Conservation (phyloP, 805 yeast species). For the Yarrowia porcina region DNA sequence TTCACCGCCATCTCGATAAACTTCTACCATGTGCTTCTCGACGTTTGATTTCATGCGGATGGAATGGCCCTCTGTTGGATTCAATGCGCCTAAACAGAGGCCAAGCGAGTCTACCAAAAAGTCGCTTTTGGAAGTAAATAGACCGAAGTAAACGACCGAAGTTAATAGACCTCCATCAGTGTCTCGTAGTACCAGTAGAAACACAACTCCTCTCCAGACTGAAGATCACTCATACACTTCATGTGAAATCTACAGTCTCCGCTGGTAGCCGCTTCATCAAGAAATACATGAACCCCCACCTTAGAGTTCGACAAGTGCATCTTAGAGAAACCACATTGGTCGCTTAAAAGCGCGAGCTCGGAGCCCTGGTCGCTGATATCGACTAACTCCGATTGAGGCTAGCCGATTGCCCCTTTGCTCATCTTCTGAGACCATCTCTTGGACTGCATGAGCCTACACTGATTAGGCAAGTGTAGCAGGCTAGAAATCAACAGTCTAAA, state of each 20-base stretch:
- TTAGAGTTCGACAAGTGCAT: background rate
- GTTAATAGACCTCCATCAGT: background rate
- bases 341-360: background rate
- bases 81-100: background rate
- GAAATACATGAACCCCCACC: background rate
- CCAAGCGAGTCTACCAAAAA: background rate
- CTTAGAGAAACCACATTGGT: background rate
- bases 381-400: background rate
- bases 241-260: too few relatives aligned
- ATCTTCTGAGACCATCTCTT: too few relatives aligned
- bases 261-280: background rate
- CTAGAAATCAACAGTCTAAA: too few relatives aligned
- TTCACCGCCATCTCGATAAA: too few relatives aligned
- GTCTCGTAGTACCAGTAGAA: too few relatives aligned
- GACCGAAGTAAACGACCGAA: too few relatives aligned
- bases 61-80: background rate
- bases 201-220: too few relatives aligned
- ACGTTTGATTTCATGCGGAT: background rate
- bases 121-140: background rate
- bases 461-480: too few relatives aligned
- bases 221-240: too few relatives aligned
- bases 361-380: background rate
- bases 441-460: background rate
- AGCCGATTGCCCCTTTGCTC: too few relatives aligned
- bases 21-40: background rate